Evolutionary conservation across 495 filamentous ascomycete species (phyloP).

Genomic region (Xylaria cubensis): DNA sequence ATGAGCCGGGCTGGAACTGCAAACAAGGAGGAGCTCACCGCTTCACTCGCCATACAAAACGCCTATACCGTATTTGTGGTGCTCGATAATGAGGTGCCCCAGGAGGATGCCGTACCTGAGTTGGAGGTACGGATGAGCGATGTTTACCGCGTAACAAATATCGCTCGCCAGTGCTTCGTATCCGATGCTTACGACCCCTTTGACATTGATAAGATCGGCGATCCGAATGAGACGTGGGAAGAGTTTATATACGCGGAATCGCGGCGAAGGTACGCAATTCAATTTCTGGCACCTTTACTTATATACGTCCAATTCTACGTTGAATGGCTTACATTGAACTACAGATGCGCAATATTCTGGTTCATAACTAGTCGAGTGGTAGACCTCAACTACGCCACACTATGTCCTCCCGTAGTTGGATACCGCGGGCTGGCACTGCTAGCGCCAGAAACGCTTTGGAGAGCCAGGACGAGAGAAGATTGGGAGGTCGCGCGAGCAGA

Average conservation of each 20-base stretch:
- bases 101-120: constrained; percentile 15
- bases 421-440: constrained; percentile 35
- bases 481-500: constrained; percentile 30
- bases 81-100: constrained; percentile 19
- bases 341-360: constrained; percentile 33
- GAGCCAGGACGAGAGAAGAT: constrained; percentile 30
- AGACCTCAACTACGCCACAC: constrained; percentile 32
- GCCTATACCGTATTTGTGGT: constrained; percentile 31
- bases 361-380: constrained; percentile 37
- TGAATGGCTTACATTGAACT: neutral
- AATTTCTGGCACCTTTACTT: too few relatives aligned
- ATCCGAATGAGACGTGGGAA: constrained; percentile 35
- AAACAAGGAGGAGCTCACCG: constrained; percentile 20
- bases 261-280: constrained; percentile 31
- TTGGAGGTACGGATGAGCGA: constrained; percentile 25
- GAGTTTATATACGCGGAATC: constrained; percentile 32
- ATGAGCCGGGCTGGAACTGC: constrained; percentile 14
- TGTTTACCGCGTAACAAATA: neutral
- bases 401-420: constrained; percentile 29
- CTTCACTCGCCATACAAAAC: constrained; percentile 27
- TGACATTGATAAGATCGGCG: constrained; percentile 23
- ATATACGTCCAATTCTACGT: neutral
- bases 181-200: constrained; percentile 26
- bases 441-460: constrained; percentile 30
- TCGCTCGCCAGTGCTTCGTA: constrained; percentile 19